Conservation (phyloP, 139 green algal genomes). For the Chlamydomonas asymmetrica region DNA sequence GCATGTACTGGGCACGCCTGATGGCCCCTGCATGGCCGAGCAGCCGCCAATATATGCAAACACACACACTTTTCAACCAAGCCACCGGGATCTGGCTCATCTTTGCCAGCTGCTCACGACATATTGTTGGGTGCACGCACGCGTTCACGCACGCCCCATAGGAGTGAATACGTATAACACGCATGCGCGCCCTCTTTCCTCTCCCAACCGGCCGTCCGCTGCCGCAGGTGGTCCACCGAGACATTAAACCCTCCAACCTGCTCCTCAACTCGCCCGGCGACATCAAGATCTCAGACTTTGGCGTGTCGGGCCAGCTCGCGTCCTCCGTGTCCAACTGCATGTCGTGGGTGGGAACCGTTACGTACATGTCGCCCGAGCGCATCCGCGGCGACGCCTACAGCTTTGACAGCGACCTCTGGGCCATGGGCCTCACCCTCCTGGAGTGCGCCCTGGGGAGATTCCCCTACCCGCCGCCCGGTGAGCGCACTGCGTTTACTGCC, state of each 20-base stretch:
- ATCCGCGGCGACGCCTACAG: conserved; percentile 85
- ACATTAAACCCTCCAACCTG: conserved; percentile 85
- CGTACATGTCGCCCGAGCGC: conserved; percentile 96
- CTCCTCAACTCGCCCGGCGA: conserved; percentile 61
- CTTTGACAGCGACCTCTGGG: conserved; percentile 79
- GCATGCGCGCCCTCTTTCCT: background rate
- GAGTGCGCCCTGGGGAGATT: conserved; percentile 63
- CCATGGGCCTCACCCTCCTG: conserved; percentile 72
- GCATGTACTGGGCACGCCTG: no score
- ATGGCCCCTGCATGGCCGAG: no score
- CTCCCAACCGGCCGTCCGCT: background rate
- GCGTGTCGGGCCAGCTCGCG: conserved; percentile 58
- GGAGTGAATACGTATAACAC: background rate
- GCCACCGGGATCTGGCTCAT: no score
- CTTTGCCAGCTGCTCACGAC: no score
- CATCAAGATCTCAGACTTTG: conserved; percentile 77
- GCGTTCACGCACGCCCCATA: no score
- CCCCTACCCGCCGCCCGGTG: conserved; percentile 38
- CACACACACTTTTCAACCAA: no score
- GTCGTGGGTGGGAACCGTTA: conserved; percentile 84
- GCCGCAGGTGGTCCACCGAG: conserved; percentile 63
- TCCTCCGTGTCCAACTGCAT: conserved; percentile 54
- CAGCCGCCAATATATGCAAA: no score
- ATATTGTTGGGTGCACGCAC: no score
- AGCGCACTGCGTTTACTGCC: background rate